These are phyloP conservation scores for Lachnellula suecica DNA, from an alignment of 2,329 filamentous ascomycete species.

Conservation along the genomic window DNA sequence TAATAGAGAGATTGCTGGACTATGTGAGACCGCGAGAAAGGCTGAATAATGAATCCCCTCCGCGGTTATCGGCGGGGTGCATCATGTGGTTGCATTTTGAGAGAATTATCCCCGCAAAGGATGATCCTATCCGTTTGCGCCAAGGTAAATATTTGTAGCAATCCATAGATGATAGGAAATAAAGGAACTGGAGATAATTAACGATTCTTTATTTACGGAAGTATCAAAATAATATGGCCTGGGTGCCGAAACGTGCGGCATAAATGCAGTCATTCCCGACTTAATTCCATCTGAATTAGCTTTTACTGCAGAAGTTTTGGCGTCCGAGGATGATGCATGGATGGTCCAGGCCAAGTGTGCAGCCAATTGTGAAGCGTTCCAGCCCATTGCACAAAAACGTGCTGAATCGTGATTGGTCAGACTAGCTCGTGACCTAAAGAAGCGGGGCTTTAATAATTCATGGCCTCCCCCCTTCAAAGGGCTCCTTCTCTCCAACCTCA, in stretches of 20 bases:
- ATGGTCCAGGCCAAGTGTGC: not conserved
- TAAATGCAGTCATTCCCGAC: too few species aligned
- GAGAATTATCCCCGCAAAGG: not conserved
- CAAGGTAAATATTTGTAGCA: too few species aligned
- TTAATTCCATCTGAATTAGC: too few species aligned
- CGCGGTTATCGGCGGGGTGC: not conserved
- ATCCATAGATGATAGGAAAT: too few species aligned
- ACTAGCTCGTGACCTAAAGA: not conserved
- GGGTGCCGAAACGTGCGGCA: too few species aligned
- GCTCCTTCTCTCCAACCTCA: slow-evolving; percentile 1
- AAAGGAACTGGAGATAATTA: too few species aligned
- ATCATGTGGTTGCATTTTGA: not conserved
- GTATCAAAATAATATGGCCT: too few species aligned
- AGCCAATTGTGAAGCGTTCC: not conserved
- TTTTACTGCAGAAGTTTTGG: not conserved
- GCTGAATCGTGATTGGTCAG: slow-evolving; percentile 3
- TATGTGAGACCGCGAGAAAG: not conserved
- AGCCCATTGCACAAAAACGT: not conserved
- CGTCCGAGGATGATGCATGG: not conserved
- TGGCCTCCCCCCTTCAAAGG: not conserved
- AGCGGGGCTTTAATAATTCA: slow-evolving; percentile 5
- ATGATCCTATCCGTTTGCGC: not conserved
- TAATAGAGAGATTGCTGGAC: too few species aligned
- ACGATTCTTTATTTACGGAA: too few species aligned
- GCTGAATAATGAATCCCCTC: too few species aligned